phyloP scores from a whole-genome alignment of 768 basidiomycete species.

The Boletus vermiculosoides region DNA sequence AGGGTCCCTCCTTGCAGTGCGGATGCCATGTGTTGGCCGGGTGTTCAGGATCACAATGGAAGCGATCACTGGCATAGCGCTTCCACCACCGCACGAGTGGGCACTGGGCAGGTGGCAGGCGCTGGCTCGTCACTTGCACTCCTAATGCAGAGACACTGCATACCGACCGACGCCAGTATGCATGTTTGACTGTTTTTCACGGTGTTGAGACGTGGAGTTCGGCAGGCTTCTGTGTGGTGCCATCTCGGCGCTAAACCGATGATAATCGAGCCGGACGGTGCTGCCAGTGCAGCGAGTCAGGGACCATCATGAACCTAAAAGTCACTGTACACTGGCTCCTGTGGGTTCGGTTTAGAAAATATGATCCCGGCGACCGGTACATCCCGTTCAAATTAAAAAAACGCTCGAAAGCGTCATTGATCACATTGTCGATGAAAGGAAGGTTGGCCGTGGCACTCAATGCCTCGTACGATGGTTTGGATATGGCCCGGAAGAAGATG shows the following conservation, averaged over 20 bases:
- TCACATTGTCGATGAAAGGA: too few relatives aligned
- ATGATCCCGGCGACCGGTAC: too few relatives aligned
- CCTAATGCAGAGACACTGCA: background rate
- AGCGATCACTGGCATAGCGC: background rate
- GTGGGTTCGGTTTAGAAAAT: too few relatives aligned
- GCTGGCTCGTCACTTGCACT: background rate
- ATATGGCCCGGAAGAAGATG: too few relatives aligned
- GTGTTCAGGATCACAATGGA: background rate
- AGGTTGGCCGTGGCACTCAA: too few relatives aligned
- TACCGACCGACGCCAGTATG: background rate
- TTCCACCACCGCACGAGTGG: background rate
- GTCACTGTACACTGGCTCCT: too few relatives aligned
- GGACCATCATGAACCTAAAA: too few relatives aligned
- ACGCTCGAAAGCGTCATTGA: too few relatives aligned
- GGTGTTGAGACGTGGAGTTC: background rate
- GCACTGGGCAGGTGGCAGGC: background rate
- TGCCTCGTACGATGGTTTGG: too few relatives aligned
- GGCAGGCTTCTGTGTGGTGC: background rate
- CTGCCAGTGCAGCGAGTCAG: too few relatives aligned
- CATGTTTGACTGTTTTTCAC: background rate
- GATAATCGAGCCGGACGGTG: background rate
- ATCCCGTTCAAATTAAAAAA: too few relatives aligned
- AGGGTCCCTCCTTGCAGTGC: background rate
- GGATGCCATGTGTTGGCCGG: background rate
- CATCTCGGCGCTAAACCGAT: background rate